Evolutionary conservation across 305 asterid species (phyloP).

Genomic region (Solanum hybrid): DNA sequence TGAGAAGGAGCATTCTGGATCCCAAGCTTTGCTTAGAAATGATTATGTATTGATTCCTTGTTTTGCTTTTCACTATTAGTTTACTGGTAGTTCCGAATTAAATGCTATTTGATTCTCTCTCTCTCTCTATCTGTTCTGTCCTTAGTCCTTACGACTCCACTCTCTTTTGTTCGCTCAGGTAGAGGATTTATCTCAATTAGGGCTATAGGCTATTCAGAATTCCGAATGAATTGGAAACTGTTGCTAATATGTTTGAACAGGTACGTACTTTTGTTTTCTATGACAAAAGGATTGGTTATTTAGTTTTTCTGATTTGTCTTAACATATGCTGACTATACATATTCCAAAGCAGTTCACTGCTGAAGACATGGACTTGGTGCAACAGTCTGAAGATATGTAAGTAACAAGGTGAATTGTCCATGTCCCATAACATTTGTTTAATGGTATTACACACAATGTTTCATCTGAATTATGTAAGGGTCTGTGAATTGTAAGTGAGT

Average conservation of each 20-base stretch:
- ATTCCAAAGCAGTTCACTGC: slow-evolving; percentile 29
- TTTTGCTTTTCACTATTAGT: neutral
- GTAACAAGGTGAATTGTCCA: slow-evolving; percentile 16
- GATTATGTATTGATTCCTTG: neutral
- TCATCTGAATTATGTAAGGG: neutral
- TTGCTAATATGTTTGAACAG: slow-evolving; percentile 32
- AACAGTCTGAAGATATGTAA: slow-evolving; percentile 37
- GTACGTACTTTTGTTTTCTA: slow-evolving; percentile 8
- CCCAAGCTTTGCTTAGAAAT: neutral
- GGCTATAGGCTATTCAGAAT: slow-evolving; percentile 27
- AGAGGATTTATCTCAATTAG: slow-evolving; percentile 36
- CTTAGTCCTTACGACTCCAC: neutral
- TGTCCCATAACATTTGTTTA: neutral
- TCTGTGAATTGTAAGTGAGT: neutral
- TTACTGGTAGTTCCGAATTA: neutral
- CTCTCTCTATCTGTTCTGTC: neutral
- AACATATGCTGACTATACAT: neutral
- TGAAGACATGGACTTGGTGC: slow-evolving; percentile 31
- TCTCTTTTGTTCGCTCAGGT: slow-evolving; percentile 9
- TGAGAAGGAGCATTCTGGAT: neutral
- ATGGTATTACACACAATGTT: neutral
- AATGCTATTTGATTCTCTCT: neutral
- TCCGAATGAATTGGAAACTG: slow-evolving; percentile 21
- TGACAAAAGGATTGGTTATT: neutral
- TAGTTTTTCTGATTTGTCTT: neutral